These are phyloP conservation scores for Arthrobotrys entomopaga DNA, from an alignment of 2,329 filamentous ascomycete genomes.

Conservation along the genomic window DNA sequence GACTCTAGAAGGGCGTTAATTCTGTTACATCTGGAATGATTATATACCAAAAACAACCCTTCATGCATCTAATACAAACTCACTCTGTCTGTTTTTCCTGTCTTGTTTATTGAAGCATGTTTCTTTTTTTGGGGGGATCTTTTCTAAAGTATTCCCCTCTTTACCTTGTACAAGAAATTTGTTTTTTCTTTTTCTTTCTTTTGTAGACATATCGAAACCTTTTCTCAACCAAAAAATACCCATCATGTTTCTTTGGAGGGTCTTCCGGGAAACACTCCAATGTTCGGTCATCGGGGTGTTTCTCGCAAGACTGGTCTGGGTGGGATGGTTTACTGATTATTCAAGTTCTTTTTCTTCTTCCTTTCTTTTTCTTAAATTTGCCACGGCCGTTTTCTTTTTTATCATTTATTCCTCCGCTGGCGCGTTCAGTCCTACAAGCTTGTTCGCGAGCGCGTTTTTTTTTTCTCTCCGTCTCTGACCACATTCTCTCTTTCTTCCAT, in stretches of 20 bases:
- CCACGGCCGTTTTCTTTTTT: neutral
- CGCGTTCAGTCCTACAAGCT: neutral
- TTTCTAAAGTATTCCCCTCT: neutral
- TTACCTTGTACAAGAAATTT: constrained; percentile 20
- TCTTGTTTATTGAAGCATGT: constrained; percentile 18
- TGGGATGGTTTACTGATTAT: constrained; percentile 15
- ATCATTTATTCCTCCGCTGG: neutral
- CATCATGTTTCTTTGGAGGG: constrained; percentile 2
- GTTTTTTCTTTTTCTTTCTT: neutral
- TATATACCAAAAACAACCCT: constrained; percentile 53
- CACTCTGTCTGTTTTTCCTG: constrained; percentile 11
- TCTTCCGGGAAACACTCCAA: constrained; percentile 41
- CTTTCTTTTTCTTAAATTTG: neutral
- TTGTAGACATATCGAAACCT: constrained; percentile 14
- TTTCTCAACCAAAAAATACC: constrained; percentile 21
- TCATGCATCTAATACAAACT: constrained; percentile 41
- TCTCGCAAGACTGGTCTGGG: constrained; percentile 31
- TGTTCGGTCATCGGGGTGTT: constrained; percentile 44
- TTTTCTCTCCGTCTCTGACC: neutral
- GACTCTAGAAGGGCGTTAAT: constrained; percentile 54
- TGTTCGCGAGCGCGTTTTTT: neutral
- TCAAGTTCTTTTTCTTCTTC: neutral
- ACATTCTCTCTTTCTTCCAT: constrained; percentile 15
- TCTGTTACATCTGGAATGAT: constrained; percentile 54
- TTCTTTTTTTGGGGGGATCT: constrained; percentile 1